Percentiles rank a stretch among this genome's conserved stretches.
These are phyloP conservation scores for Zangia roseola DNA, from an alignment of 768 basidiomycete genomes.

Conservation along the genomic window DNA sequence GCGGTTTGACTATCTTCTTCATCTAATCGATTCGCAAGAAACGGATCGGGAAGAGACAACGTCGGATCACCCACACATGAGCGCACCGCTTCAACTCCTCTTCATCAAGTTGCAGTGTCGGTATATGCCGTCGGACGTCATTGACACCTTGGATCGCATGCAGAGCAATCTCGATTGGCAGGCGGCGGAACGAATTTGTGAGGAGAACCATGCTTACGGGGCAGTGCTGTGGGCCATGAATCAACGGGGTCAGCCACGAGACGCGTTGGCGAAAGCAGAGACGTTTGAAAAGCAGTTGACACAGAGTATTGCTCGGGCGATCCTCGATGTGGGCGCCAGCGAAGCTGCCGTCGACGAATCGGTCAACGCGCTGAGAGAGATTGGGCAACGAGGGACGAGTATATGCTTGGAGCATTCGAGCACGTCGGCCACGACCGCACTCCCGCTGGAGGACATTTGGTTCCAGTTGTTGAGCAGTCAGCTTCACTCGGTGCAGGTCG, in stretches of 20 bases:
- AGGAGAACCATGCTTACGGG: constrained; percentile 62
- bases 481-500: constrained; percentile 71
- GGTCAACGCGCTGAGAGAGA: constrained; percentile 51
- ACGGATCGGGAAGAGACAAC: constrained; percentile 41
- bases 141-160: constrained; percentile 57
- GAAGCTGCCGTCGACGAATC: constrained; percentile 29
- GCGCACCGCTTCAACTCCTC: constrained; percentile 48
- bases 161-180: constrained; percentile 53
- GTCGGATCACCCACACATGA: constrained; percentile 44
- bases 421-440: constrained; percentile 35
- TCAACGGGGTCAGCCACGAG: constrained; percentile 56
- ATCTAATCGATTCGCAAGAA: constrained; percentile 54
- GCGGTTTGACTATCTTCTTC: constrained; percentile 75
- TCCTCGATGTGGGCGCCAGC: constrained; percentile 27
- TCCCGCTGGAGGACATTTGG: constrained; percentile 83
- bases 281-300: constrained; percentile 53
- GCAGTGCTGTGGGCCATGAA: constrained; percentile 83
- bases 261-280: constrained; percentile 68
- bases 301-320: constrained; percentile 39
- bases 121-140: constrained; percentile 63
- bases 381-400: constrained; percentile 59
- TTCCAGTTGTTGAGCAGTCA: constrained; percentile 81
- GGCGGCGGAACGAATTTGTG: constrained; percentile 60
- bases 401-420: constrained; percentile 73
- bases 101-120: constrained; percentile 76